Base-by-base conservation (phyloP, 2,329 filamentous ascomycete genomes). In the Xylariaceae sp. region DNA sequence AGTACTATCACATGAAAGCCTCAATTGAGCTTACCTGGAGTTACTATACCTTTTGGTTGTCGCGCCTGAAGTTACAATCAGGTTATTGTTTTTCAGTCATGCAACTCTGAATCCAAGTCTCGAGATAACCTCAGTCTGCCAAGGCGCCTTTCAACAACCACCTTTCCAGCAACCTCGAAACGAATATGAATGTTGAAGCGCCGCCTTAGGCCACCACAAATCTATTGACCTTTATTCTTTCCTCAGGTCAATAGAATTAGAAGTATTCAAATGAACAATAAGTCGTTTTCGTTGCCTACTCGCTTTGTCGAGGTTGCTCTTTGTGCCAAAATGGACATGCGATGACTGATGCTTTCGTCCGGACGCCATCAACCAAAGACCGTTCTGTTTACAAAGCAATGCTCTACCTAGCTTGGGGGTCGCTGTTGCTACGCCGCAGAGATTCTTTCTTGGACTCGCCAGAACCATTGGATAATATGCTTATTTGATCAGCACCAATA, bases 301-400 rank as follows among this genome's bases (percentile, higher is more conserved):
- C 42, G 53, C 61, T 63, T 63, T 63, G 61, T 63, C 44, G 48
- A 53, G 47, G 17, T 13, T 6, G 10, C 44, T 48, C 56, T 61
- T 59, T 61, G 58, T 53, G 47, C 30, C n/a, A 4, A 5, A 11
- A 10, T 42, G 34, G 11, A 18, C 42, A 15, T 11, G 47, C 13
- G 51, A 7, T 58, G 13, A 45, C 56, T 35, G 62, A 63, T 59
- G 62, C 57, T 63, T 63, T 56, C 62, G 59, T 63, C 62, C 23
- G 45, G 13, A 11, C 6, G 23, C 17, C 42, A 13, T 15, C 39
- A 37, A 13, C 18, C 23, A 34, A 51, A 60, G 39, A 15, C 9
- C 39, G 42, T 47, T 17, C 4, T 1, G 44, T 18, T 45, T 45
- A 63, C 57, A 63, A 63, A 63, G 62, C 48, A 34, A 45, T n/a